A percentile compares a stretch with the other conserved stretches of the same genome.
These are phyloP conservation scores for Saccharomycopsis phalli DNA, from an alignment of 1,139 yeast species.

Conservation along the genomic window DNA sequence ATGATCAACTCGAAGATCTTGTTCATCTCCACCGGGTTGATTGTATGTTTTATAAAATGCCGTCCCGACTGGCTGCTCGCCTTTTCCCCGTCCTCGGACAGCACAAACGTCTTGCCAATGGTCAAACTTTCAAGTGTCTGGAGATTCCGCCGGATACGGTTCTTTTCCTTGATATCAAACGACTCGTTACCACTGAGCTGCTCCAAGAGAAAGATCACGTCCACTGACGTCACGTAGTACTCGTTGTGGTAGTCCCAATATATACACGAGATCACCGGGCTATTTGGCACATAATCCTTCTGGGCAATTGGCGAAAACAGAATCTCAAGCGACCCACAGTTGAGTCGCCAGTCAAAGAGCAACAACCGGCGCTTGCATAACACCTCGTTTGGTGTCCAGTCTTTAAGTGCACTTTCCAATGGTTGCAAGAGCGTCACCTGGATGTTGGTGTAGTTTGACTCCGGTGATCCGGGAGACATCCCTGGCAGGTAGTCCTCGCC, in stretches of 20 bases:
- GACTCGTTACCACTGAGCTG: conserved; percentile 38
- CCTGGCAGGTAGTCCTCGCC: not conserved
- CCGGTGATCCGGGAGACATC: not conserved
- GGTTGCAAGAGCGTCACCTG: not conserved
- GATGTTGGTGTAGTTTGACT: conserved; percentile 1
- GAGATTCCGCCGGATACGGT: conserved; percentile 57
- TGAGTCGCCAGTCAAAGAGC: conserved; percentile 14
- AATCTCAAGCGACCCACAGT: conserved; percentile 4
- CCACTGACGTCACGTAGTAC: conserved; percentile 58
- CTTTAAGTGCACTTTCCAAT: not conserved
- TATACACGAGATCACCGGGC: conserved; percentile 44
- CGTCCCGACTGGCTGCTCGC: conserved; percentile 8
- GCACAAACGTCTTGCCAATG: conserved; percentile 28
- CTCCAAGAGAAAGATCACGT: conserved; percentile 50
- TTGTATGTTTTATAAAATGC: conserved; percentile 15
- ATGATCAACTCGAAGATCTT: conserved; percentile 50
- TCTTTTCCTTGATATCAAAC: conserved; percentile 63
- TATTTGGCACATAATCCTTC: conserved; percentile 21
- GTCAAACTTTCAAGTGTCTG: conserved; percentile 60
- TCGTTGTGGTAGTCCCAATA: conserved; percentile 41
- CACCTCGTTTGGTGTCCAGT: conserved; percentile 14
- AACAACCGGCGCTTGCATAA: conserved; percentile 9
- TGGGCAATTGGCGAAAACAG: conserved; percentile 22
- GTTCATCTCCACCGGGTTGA: conserved; percentile 16
- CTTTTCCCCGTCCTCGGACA: conserved; percentile 27